A percentile compares a stretch with the other conserved stretches of the same genome.
Conservation (phyloP, 2,329 filamentous ascomycete species). For the Rutstroemia sp. region DNA sequence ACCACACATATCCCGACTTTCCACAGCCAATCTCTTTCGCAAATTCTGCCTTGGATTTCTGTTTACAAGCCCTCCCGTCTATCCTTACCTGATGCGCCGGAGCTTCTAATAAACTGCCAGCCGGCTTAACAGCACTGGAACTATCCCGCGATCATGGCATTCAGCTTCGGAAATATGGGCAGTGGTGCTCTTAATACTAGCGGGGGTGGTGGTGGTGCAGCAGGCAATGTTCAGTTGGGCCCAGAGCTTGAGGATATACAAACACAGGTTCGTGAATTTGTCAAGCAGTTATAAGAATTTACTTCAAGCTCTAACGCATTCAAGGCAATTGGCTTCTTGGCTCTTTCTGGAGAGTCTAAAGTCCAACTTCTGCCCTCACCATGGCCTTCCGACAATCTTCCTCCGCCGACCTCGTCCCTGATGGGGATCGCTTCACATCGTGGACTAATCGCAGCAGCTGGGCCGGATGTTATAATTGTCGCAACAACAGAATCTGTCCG, state of each 20-base stretch:
- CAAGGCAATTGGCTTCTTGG: conserved; percentile 71
- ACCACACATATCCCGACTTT: not conserved
- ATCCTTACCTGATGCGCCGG: conserved; percentile 23
- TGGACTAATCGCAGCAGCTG: conserved; percentile 80
- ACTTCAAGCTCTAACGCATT: not conserved
- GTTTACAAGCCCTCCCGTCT: not conserved
- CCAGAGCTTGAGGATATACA: conserved; percentile 69
- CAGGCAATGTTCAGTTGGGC: conserved; percentile 41
- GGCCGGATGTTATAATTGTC: conserved; percentile 70
- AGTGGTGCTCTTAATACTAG: conserved; percentile 38
- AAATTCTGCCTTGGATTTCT: not conserved
- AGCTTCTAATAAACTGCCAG: conserved; percentile 26
- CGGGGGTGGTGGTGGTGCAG: conserved; percentile 34
- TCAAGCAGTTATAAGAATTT: not conserved
- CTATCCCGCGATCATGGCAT: conserved; percentile 50
- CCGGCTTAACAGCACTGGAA: conserved; percentile 30
- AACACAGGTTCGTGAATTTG: conserved; percentile 60
- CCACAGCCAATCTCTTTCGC: not conserved
- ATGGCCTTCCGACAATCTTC: conserved; percentile 61
- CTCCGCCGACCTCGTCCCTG: conserved; percentile 71
- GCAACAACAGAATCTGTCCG: conserved; percentile 71
- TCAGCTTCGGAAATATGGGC: conserved; percentile 48
- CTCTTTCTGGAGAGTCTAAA: conserved; percentile 73
- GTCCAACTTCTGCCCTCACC: conserved; percentile 68
- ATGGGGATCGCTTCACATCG: conserved; percentile 73